Base-by-base conservation (phyloP, 208 protist species). In the Leishmania arabica region DNA sequence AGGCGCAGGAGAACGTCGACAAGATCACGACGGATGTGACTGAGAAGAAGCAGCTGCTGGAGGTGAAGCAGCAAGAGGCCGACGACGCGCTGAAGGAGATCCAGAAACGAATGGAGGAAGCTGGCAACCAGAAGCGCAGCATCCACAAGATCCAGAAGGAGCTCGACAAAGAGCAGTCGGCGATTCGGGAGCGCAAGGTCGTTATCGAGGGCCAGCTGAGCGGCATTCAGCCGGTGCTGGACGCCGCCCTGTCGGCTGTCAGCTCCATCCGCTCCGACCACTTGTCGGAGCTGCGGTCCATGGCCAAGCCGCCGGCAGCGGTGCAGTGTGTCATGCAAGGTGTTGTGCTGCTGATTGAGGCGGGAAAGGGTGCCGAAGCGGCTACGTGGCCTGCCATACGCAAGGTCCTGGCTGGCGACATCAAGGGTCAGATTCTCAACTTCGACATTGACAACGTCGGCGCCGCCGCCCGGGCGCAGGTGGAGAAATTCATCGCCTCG, bases 241-340 rank as follows among this genome's bases (percentile, higher is more conserved):
- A 99, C 79, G 93, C 90, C 27, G 99, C 99, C 2, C 70, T 95
- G 24, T 85, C 95, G 27, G 92, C 98, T 24, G 99, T 99, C 17
- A 97, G 97, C 71, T 88, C 89, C 68, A 99, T 99, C 85, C 88
- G 90, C 34, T 89, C 88, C 34, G 95, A 99, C 64, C 95, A 99
- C 66, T 85, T 99, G 27, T 91, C 92, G 21, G 99, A 99, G 94
- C 95, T 99, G 69, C 97, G 98, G 74, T 96, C 95, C 58, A 96
- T 99, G 90, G 94, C 94, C 72, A 95, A 98, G 85, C 99, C 99
- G 27, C 99, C 99, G 11, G 87, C 97, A 19, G 91, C 94, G 27
- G 98, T 99, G 68, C 91, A 98, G 75, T 98, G 99, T 86, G 98
- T 99, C 53, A 90, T 99, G 87, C 91, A 98, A 86, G 99, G 95